phyloP scores from a whole-genome alignment of 2,329 filamentous ascomycete genomes.

The Emmonsiellopsis sp. region DNA sequence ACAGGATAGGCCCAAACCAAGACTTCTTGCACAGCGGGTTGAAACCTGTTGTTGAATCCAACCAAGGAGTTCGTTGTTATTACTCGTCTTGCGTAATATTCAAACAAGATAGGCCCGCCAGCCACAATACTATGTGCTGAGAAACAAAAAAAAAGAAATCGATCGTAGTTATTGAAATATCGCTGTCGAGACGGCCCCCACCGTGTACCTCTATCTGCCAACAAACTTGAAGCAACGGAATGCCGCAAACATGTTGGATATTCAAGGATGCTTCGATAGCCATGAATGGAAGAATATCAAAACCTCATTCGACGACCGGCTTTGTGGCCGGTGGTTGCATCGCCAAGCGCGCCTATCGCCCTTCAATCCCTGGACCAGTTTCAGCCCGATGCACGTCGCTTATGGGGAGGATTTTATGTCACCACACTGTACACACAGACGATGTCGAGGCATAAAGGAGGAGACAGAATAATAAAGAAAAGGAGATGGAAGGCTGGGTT shows the following conservation, averaged over 20 bases:
- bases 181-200: too few species aligned
- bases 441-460: background rate
- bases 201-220: too few species aligned
- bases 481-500: background rate
- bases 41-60: background rate
- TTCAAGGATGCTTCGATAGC: too few species aligned
- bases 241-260: too few species aligned
- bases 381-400: background rate
- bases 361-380: background rate
- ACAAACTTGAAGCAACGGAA: too few species aligned
- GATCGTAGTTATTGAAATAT: too few species aligned
- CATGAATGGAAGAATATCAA: too few species aligned
- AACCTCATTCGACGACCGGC: background rate
- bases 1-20: background rate
- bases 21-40: background rate
- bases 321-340: background rate
- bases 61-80: background rate
- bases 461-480: background rate
- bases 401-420: background rate
- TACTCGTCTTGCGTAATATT: too few species aligned
- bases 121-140: background rate
- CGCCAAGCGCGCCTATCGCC: background rate
- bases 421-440: constrained; percentile 2
- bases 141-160: too few species aligned
- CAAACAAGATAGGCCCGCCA: background rate